A percentile compares a stretch with the other conserved stretches of the same genome.
phyloP scores from a whole-genome alignment of 2,329 filamentous ascomycete genomes.

The Pezicula neosporulosa region DNA sequence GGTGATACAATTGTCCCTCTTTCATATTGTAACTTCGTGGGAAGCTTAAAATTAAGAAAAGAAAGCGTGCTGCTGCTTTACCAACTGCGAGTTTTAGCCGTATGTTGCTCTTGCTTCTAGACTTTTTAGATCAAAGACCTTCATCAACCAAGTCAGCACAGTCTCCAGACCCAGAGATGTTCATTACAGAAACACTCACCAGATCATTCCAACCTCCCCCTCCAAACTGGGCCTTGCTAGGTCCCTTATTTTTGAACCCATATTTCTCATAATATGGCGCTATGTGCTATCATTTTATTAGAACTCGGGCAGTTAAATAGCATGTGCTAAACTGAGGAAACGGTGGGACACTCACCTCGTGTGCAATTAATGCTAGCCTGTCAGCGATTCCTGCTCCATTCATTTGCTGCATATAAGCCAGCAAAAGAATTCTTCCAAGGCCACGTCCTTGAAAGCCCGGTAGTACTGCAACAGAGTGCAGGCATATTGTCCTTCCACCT shows the following conservation, averaged over 20 bases:
- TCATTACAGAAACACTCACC: constrained; percentile 43
- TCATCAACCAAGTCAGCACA: neutral
- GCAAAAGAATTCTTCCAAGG: constrained; percentile 70
- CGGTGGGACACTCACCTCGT: constrained; percentile 50
- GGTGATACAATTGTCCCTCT: too few relatives aligned
- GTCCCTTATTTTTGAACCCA: constrained; percentile 66
- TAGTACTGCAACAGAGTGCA: constrained; percentile 80
- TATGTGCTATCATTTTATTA: constrained; percentile 44
- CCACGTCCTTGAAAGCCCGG: constrained; percentile 72
- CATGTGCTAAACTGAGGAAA: constrained; percentile 1
- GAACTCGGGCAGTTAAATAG: neutral
- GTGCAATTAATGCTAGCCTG: constrained; percentile 72
- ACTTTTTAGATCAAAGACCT: constrained; percentile 25
- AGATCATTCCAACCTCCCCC: constrained; percentile 82
- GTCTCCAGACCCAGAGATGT: neutral
- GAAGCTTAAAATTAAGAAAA: neutral
- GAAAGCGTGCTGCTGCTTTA: neutral
- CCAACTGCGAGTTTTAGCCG: constrained; percentile 10
- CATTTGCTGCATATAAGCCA: constrained; percentile 74
- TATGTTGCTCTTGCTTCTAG: constrained; percentile 24
- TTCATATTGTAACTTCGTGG: too few relatives aligned
- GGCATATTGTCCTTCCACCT: constrained; percentile 67
- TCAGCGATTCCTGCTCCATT: constrained; percentile 67
- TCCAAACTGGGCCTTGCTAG: constrained; percentile 67
- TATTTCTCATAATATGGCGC: constrained; percentile 74